Conservation (phyloP, 129 eudicot genomes). For the Arctium minus region DNA sequence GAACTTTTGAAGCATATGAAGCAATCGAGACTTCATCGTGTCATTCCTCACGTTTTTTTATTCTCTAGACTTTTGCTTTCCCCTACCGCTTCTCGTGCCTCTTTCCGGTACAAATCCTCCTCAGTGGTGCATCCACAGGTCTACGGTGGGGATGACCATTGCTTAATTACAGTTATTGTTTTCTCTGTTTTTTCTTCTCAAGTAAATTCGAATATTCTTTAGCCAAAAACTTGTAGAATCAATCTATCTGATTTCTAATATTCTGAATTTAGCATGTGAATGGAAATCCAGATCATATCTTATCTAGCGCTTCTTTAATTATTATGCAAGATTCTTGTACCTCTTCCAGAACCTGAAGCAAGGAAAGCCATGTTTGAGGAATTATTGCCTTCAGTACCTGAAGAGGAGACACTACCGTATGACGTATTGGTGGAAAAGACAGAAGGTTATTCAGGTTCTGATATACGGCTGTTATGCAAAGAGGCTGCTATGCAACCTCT, state of each 20-base stretch:
- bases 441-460: slow-evolving; percentile 92
- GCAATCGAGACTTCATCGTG: neutral
- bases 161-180: neutral
- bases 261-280: neutral
- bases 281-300: neutral
- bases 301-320: slow-evolving; percentile 22
- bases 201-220: neutral
- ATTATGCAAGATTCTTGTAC: slow-evolving; percentile 80
- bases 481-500: slow-evolving; percentile 99
- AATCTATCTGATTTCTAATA: neutral
- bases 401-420: slow-evolving; percentile 64
- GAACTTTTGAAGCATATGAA: neutral
- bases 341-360: slow-evolving; percentile 96
- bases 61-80: neutral
- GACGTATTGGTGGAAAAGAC: slow-evolving; percentile 73
- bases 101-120: neutral
- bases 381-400: slow-evolving; percentile 51
- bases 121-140: neutral
- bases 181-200: neutral
- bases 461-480: slow-evolving; percentile 87
- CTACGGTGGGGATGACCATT: neutral
- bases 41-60: neutral
- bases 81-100: neutral
- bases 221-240: neutral
- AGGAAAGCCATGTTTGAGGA: slow-evolving; percentile 88